Evolutionary conservation across 352 stramenopile genomes (phyloP).

Genomic region (Globisporangium okanoganense): DNA sequence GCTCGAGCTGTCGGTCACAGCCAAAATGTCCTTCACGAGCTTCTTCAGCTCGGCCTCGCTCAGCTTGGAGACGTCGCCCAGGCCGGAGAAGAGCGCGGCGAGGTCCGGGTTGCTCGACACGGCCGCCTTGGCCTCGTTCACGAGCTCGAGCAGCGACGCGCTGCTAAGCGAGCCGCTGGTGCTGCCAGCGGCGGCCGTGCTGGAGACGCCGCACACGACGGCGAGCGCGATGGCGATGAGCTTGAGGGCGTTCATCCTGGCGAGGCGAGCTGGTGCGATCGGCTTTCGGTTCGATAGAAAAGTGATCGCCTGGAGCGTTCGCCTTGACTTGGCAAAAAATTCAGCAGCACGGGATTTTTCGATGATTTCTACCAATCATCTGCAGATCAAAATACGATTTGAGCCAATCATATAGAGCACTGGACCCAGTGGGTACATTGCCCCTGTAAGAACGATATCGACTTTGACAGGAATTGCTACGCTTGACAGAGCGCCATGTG

Average conservation of each 20-base stretch:
- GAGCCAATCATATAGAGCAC: background rate
- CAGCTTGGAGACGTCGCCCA: conserved; percentile 12
- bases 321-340: background rate
- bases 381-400: background rate
- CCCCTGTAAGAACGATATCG: background rate
- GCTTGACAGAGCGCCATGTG: too few species aligned
- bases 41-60: conserved; percentile 8
- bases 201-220: conserved; percentile 1
- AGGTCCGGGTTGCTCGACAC: conserved; percentile 11
- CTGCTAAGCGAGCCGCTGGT: background rate
- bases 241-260: conserved; percentile 17
- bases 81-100: conserved; percentile 8
- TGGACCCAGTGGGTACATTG: background rate
- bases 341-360: background rate
- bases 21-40: conserved; percentile 7
- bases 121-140: conserved; percentile 12
- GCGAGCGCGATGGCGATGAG: conserved; percentile 8
- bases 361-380: background rate
- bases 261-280: background rate
- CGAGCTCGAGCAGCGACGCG: conserved; percentile 13
- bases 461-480: background rate
- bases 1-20: conserved; percentile 1
- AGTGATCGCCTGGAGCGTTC: background rate
- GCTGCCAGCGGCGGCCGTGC: background rate
- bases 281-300: conserved; percentile 2